Base-by-base conservation (phyloP, 192 early-diverging fungal genomes). In the Backusella morwellensis region DNA sequence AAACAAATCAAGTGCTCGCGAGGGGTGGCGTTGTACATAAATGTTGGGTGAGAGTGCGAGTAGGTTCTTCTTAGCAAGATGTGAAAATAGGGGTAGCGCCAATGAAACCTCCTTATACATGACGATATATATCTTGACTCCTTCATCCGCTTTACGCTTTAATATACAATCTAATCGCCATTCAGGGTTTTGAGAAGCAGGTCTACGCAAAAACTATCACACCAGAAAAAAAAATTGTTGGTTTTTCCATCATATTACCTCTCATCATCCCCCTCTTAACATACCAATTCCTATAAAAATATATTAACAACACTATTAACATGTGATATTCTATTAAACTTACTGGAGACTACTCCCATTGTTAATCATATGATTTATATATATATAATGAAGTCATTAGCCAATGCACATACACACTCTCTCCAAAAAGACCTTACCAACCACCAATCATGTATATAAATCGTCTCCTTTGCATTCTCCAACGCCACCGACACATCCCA, bases 371-470 rank as follows among this genome's bases (percentile, higher is more conserved):
- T 36, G 23, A 41, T 41, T 1, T 26, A 44, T 3, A 42, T 14
- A 69, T 52, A 72, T 19, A n/a, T 29, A 21, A 8, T 32, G 8
- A 15, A 66, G 3, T 66, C 8, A 50, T 68, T 21, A n/a, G 12
- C 47, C 29, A 23, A 15, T 15, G 15, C 6, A 70, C 6, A 68
- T 14, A 70, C 56, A 70, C 3, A 4, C 4, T 12, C 11, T 40
- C 8, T 40, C 38, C 38, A 38, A 38, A 38, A 38, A 38, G 2
- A 29, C 4, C 6, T 6, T 78, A 78, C 83, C 85, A 89, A 41
- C 89, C 91, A 95, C 95, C 95, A 95, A 80, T 94, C 93, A 68
- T 85, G 83, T 70, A 92, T 91, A 77, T 90, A 91, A 52, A 93
- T 91, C 15, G 86, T 85, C 59, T 92, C 87, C 15, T 86, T 91